Conservation (phyloP, 139 green algal genomes). For the Coccomyxa sp. region DNA sequence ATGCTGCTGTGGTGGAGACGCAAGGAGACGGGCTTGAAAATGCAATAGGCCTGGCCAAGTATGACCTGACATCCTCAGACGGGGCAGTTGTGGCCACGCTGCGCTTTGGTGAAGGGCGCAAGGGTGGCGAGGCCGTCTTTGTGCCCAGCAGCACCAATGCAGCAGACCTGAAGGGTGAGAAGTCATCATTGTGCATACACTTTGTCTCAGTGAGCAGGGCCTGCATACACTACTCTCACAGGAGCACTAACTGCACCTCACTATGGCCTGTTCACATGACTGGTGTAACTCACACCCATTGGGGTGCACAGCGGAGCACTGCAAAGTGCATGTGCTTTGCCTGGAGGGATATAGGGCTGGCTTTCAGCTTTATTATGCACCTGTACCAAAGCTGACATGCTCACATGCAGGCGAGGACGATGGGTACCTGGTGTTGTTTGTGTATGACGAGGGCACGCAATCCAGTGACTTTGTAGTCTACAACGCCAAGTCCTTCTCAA, state of each 20-base stretch:
- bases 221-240: too few relatives aligned
- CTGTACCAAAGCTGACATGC: too few relatives aligned
- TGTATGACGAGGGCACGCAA: conserved; percentile 34
- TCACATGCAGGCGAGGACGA: conserved; percentile 61
- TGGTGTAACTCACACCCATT: too few relatives aligned
- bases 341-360: not conserved
- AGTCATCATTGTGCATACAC: not conserved
- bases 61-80: conserved; percentile 36
- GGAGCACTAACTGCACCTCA: too few relatives aligned
- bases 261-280: too few relatives aligned
- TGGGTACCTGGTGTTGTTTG: conserved; percentile 62
- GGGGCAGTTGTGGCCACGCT: conserved; percentile 32
- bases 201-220: too few relatives aligned
- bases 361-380: not conserved
- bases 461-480: conserved; percentile 47
- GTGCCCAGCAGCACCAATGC: conserved; percentile 24
- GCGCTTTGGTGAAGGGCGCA: conserved; percentile 28
- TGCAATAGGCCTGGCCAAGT: conserved; percentile 50
- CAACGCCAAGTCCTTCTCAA: conserved; percentile 62
- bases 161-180: not conserved
- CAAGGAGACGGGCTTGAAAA: not conserved
- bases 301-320: too few relatives aligned
- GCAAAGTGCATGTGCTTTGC: not conserved
- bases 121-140: conserved; percentile 66
- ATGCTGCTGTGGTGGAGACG: conserved; percentile 20